Percentiles rank a stretch among this genome's conserved stretches.
phyloP scores from a whole-genome alignment of 345 rosid genomes.

The Eucalyptus rudis region DNA sequence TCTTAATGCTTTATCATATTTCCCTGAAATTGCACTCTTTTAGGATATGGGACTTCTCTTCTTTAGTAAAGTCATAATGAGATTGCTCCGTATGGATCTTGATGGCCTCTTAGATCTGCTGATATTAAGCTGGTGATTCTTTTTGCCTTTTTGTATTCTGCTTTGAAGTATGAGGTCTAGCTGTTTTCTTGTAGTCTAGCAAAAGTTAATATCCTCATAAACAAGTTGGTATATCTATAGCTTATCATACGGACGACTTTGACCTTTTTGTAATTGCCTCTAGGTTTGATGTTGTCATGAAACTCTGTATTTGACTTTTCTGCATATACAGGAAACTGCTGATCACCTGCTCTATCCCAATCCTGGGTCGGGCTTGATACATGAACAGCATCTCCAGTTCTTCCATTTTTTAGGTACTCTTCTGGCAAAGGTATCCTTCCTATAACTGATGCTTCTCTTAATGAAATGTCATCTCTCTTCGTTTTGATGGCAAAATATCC shows the following conservation, averaged over 20 bases:
- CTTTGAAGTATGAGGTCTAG: not conserved
- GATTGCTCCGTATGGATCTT: not conserved
- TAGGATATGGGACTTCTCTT: not conserved
- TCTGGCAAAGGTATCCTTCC: slow-evolving; percentile 59
- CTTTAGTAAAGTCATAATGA: not conserved
- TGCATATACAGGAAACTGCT: slow-evolving; percentile 61
- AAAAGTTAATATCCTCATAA: not conserved
- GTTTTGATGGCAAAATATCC: not conserved
- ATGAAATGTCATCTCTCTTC: not conserved
- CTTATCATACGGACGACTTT: not conserved
- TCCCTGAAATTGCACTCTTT: not conserved
- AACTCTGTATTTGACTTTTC: not conserved
- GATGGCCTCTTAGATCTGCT: not conserved
- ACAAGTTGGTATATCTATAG: not conserved
- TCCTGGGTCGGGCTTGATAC: slow-evolving; percentile 97
- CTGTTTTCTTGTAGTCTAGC: not conserved
- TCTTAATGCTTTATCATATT: not conserved
- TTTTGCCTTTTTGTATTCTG: not conserved
- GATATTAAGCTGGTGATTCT: not conserved
- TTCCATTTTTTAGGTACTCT: slow-evolving; percentile 93
- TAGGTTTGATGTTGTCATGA: not conserved
- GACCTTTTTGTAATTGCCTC: not conserved
- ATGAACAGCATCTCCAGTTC: slow-evolving; percentile 95
- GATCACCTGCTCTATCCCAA: slow-evolving; percentile 97
- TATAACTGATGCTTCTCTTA: not conserved